Evolutionary conservation across 768 basidiomycete species (phyloP), one percentile per base, ranked within the genome.

Genomic region (Neoboletus brunneissimus): DNA sequence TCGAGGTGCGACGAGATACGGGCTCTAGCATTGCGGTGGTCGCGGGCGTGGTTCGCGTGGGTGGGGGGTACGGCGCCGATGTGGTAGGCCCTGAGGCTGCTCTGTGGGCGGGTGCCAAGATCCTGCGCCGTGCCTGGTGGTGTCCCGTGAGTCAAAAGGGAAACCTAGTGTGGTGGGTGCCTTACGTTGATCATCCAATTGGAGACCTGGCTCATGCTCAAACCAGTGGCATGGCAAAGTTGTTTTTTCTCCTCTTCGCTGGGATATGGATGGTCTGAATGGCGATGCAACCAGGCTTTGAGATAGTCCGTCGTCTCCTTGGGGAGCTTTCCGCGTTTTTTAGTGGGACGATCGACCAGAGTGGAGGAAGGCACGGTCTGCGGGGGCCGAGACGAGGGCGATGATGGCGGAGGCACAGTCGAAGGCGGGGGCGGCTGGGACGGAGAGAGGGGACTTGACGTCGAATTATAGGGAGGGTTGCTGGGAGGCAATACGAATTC

Each of bases 151-250:
- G 54, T 56, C 48, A 29, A 66, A 40, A 52, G 38, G 44, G 51
- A 56, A 35, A 54, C 44, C 50, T 35, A 23, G 47, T 54, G 32
- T 54, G 49, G 57, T 9, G 77, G 42, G 48, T 20, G 56, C 74
- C 82, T 50, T 53, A 83, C 91, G 64, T 93, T 93, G 67, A 93
- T 93, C 91, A 93, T 93, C 91, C 91, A 93, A 70, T 93, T 93
- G 51, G 89, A 91, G 0, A 93, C 89, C 72, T 94, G 91, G 73
- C 81, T 84, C 89, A 93, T 93, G 75, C 86, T 89, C 60, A 94
- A 75, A 25, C 89, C 89, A 1, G 91, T 94, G 40, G 88, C 88
- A 64, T 88, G 83, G 72, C 91, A 93, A 61, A 94, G 75, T 68
- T 89, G 88, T 67, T 92, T 92, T 75, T 94, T 94, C 79, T 93